These are phyloP conservation scores for Chrysanthemum seticuspe DNA, from an alignment of 129 eudicot species.

Conservation along the genomic window DNA sequence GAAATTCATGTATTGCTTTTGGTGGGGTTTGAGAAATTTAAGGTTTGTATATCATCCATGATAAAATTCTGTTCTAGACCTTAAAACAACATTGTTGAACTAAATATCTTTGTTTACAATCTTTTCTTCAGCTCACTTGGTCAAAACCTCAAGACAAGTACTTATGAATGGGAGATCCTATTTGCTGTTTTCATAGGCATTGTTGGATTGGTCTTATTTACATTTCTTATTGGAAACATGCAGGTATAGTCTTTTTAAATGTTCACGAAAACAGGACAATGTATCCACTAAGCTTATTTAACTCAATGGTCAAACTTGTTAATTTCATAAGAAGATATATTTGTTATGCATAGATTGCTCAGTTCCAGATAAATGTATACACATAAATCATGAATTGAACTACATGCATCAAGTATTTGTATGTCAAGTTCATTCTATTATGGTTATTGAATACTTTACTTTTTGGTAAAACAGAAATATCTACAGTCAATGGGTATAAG, in stretches of 20 bases:
- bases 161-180: constrained; percentile 58
- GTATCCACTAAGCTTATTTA: too few species aligned
- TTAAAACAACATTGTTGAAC: too few species aligned
- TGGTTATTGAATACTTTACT: not conserved
- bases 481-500: constrained; percentile 73
- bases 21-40: constrained; percentile 88
- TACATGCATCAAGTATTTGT: not conserved
- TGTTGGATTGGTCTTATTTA: constrained; percentile 69
- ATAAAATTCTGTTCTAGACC: not conserved
- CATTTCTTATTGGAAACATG: constrained; percentile 89
- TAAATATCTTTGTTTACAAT: not conserved
- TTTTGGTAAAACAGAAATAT: constrained; percentile 67
- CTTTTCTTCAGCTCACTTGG: constrained; percentile 67
- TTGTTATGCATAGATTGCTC: not conserved
- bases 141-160: constrained; percentile 82
- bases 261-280: too few species aligned
- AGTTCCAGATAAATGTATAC: too few species aligned
- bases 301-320: too few species aligned
- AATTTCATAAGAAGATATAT: too few species aligned
- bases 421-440: not conserved
- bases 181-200: constrained; percentile 59
- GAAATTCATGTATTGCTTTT: constrained; percentile 66
- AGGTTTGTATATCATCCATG: constrained; percentile 37
- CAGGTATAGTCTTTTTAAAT: constrained; percentile 38
- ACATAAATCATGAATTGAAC: too few species aligned